A percentile compares a stretch with the other conserved stretches of the same genome.
These are phyloP conservation scores for Paecilomyces formosus DNA, from an alignment of 2,329 filamentous ascomycete genomes.

Conservation along the genomic window DNA sequence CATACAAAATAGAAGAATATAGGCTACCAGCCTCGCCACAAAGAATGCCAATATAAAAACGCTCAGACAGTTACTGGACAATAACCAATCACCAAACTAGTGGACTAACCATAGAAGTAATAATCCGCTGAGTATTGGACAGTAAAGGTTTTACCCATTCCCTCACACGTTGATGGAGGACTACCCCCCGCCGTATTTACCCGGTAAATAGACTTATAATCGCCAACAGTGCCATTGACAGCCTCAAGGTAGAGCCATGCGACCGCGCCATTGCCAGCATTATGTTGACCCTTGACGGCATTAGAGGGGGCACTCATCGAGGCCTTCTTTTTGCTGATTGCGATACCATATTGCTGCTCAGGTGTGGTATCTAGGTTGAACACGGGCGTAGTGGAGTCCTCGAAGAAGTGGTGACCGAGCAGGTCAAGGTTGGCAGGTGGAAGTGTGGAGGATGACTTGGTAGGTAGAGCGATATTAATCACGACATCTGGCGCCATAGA, in stretches of 20 bases:
- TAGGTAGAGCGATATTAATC: constrained; percentile 56
- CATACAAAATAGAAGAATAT: constrained; percentile 1
- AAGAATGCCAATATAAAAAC: not conserved
- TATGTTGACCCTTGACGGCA: constrained; percentile 50
- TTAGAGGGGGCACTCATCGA: constrained; percentile 55
- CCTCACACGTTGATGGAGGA: constrained; percentile 65
- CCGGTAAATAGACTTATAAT: constrained; percentile 70
- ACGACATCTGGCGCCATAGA: constrained; percentile 58
- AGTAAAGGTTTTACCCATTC: constrained; percentile 55
- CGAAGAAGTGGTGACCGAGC: constrained; percentile 78
- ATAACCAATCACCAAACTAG: not conserved
- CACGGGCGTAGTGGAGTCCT: constrained; percentile 60
- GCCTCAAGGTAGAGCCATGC: constrained; percentile 67
- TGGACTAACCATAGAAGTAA: constrained; percentile 46
- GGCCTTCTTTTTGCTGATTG: constrained; percentile 55
- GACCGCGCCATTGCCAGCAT: constrained; percentile 60
- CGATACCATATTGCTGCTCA: constrained; percentile 45
- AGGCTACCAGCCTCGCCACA: not conserved
- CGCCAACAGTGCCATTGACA: constrained; percentile 50
- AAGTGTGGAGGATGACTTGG: constrained; percentile 23
- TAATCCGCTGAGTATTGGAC: constrained; percentile 81
- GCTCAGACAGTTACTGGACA: not conserved
- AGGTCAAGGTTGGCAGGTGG: constrained; percentile 54
- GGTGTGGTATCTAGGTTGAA: constrained; percentile 65
- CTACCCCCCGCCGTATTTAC: constrained; percentile 76